A percentile compares a stretch with the other conserved stretches of the same genome.
Evolutionary conservation across 306 rosid species (phyloP).

Genomic region (Sphenostylis stenocarpa): DNA sequence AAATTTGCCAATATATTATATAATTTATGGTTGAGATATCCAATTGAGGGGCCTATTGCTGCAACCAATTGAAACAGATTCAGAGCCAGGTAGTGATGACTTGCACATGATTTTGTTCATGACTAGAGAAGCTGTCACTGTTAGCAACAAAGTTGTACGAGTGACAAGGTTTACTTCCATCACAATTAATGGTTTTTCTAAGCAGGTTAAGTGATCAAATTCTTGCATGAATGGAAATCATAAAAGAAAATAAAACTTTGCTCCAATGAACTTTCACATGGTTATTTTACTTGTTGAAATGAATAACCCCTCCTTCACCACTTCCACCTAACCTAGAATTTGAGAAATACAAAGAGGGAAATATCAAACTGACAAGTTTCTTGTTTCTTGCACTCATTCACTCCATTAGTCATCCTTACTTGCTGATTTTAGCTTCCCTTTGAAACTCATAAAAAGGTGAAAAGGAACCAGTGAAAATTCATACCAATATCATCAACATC

Average conservation of each 20-base stretch:
- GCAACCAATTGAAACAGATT: neutral
- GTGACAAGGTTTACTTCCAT: conserved; percentile 20
- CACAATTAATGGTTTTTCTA: conserved; percentile 25
- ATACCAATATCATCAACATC: neutral
- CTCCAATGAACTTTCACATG: conserved; percentile 26
- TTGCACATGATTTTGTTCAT: conserved; percentile 32
- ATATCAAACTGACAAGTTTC: conserved; percentile 12
- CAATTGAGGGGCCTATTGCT: conserved; percentile 31
- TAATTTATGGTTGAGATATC: conserved; percentile 39
- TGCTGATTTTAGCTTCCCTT: conserved; percentile 23
- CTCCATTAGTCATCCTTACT: neutral
- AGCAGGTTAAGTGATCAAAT: conserved; percentile 7
- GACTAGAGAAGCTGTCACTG: conserved; percentile 2
- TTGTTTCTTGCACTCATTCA: conserved; percentile 44
- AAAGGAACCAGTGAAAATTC: neutral
- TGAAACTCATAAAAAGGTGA: conserved; percentile 33
- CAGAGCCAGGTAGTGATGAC: neutral
- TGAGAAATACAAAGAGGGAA: neutral
- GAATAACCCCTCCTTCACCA: conserved; percentile 35
- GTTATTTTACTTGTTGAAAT: conserved; percentile 26
- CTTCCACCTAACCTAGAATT: conserved; percentile 37
- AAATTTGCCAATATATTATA: too few species aligned
- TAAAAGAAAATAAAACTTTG: neutral
- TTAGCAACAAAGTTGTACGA: neutral
- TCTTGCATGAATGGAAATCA: conserved; percentile 9